Evolutionary conservation across 495 filamentous ascomycete genomes (phyloP).

Genomic region (Melanomma pulvis-pyrius): DNA sequence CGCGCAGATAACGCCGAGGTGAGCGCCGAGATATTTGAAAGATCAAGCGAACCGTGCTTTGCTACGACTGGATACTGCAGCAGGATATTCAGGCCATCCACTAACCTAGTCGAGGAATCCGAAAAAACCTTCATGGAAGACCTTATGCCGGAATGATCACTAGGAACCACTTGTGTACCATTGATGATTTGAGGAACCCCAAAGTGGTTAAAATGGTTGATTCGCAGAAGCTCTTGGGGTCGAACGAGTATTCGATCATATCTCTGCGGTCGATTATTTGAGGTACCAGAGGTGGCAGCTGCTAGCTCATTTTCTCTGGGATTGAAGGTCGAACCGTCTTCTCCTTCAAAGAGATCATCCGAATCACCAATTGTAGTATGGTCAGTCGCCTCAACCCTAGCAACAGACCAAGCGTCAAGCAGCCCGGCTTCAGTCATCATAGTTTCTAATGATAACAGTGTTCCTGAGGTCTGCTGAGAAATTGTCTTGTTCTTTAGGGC

Average conservation of each 20-base stretch:
- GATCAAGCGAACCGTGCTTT: background rate
- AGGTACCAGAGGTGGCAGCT: constrained; percentile 47
- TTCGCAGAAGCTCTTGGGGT: constrained; percentile 44
- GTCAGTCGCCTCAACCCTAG: constrained; percentile 41
- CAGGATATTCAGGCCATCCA: background rate
- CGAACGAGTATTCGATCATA: constrained; percentile 60
- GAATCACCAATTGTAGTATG: constrained; percentile 32
- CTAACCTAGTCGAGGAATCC: background rate
- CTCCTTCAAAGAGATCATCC: constrained; percentile 50
- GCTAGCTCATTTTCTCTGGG: constrained; percentile 55
- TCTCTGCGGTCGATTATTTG: constrained; percentile 56
- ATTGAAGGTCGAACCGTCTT: constrained; percentile 62
- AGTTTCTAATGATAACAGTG: constrained; percentile 44
- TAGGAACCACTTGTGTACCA: constrained; percentile 45
- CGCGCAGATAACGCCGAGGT: constrained; percentile 7
- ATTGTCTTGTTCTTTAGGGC: constrained; percentile 53
- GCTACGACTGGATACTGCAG: background rate
- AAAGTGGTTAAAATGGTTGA: constrained; percentile 53
- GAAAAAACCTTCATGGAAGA: constrained; percentile 45
- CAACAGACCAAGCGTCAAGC: constrained; percentile 50
- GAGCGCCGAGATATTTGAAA: constrained; percentile 3
- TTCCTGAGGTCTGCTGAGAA: constrained; percentile 43
- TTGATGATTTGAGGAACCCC: constrained; percentile 44
- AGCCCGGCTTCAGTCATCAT: constrained; percentile 44
- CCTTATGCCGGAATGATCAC: constrained; percentile 61